These are phyloP conservation scores for Lotus japonicus DNA, from an alignment of 306 rosid species.

Conservation along the genomic window DNA sequence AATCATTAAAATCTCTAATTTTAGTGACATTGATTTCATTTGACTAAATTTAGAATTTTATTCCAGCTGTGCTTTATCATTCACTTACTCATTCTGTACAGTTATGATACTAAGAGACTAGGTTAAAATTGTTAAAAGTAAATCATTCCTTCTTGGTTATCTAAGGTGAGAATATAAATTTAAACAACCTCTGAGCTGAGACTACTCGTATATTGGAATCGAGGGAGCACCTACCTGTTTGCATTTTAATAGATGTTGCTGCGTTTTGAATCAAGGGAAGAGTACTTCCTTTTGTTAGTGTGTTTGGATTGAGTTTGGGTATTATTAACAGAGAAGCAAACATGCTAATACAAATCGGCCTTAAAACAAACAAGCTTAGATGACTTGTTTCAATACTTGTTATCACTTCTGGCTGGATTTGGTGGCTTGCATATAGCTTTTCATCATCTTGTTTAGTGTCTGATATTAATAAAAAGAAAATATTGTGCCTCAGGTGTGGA, in stretches of 20 bases:
- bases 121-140: not conserved
- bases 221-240: too few relatives aligned
- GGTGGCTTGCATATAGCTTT: constrained; percentile 5
- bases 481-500: constrained; percentile 54
- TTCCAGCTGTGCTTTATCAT: not conserved
- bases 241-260: too few relatives aligned
- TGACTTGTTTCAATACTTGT: constrained; percentile 1
- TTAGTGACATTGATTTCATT: not conserved
- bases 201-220: too few relatives aligned
- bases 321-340: too few relatives aligned
- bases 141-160: too few relatives aligned
- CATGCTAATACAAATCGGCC: not conserved
- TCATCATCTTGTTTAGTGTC: not conserved
- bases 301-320: too few relatives aligned
- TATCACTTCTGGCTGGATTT: not conserved
- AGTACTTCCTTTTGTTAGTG: too few relatives aligned
- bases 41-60: not conserved
- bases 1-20: not conserved
- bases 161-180: too few relatives aligned
- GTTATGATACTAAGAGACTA: not conserved
- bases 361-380: constrained; percentile 1
- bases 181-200: too few relatives aligned
- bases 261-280: too few relatives aligned
- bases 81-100: not conserved
- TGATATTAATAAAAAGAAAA: constrained; percentile 4